These are phyloP conservation scores for Phytomonas francai DNA, from an alignment of 208 protist genomes.

Conservation along the genomic window DNA sequence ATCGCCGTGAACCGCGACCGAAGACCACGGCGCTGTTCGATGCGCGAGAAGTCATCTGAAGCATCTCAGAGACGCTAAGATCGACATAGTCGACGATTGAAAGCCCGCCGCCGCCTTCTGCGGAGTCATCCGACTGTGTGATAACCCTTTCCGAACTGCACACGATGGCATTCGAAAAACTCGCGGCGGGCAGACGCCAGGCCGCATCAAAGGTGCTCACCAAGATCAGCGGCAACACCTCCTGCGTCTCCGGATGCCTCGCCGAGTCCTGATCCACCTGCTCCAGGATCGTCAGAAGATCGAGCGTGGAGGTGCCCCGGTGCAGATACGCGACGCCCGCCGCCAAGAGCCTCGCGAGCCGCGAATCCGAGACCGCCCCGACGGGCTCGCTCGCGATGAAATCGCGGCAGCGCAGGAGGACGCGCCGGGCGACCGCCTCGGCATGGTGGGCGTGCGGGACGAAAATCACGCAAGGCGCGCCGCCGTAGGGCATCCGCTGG, in stretches of 20 bases:
- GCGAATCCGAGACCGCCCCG: slow-evolving; percentile 29
- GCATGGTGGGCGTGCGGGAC: slow-evolving; percentile 56
- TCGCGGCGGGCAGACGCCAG: slow-evolving; percentile 68
- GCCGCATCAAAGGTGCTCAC: slow-evolving; percentile 74
- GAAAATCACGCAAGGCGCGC: slow-evolving; percentile 55
- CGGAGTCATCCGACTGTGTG: slow-evolving; percentile 8
- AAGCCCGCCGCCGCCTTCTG: slow-evolving; percentile 16
- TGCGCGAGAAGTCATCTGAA: slow-evolving; percentile 74
- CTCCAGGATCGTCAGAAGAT: slow-evolving; percentile 52
- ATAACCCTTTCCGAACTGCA: slow-evolving; percentile 58
- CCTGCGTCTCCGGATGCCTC: slow-evolving; percentile 35
- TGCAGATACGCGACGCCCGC: slow-evolving; percentile 75
- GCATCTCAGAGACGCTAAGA: slow-evolving; percentile 51
- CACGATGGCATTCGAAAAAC: slow-evolving; percentile 59
- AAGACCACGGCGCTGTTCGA: slow-evolving; percentile 57
- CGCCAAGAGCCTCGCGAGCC: slow-evolving; percentile 47
- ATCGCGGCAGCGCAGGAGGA: slow-evolving; percentile 66
- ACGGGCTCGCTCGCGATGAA: slow-evolving; percentile 39
- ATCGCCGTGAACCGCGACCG: slow-evolving; percentile 54
- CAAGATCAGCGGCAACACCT: slow-evolving; percentile 49
- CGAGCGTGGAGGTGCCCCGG: slow-evolving; percentile 44
- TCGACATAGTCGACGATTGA: slow-evolving; percentile 20
- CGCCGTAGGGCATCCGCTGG: slow-evolving; percentile 42
- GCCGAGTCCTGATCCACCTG: slow-evolving; percentile 37
- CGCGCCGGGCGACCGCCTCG: slow-evolving; percentile 53